Conservation (phyloP, 352 stramenopile species). For the Globisporangium apiculatum region DNA sequence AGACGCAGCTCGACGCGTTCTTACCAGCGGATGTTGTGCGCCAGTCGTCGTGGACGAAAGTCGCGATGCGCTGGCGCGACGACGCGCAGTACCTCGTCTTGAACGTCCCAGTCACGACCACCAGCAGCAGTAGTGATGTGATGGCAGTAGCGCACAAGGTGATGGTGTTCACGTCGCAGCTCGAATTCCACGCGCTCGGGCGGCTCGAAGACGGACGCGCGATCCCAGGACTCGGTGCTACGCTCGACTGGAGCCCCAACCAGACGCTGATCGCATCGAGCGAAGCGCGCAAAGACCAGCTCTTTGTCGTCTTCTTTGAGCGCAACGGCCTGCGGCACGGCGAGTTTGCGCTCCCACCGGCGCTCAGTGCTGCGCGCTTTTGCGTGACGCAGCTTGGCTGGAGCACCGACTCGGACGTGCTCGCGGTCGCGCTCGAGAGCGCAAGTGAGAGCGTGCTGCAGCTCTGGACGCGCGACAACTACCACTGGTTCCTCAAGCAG, state of each 20-base stretch:
- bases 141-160: constrained; percentile 23
- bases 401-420: constrained; percentile 62
- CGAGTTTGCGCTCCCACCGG: constrained; percentile 50
- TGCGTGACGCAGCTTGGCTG: constrained; percentile 34
- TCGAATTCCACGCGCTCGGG: constrained; percentile 54
- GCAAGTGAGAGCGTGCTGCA: constrained; percentile 29
- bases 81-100: constrained; percentile 62
- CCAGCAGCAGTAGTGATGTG: constrained; percentile 1
- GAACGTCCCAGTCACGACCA: constrained; percentile 29
- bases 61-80: constrained; percentile 59
- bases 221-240: constrained; percentile 31
- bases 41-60: constrained; percentile 2
- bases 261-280: constrained; percentile 63
- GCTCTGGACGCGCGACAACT: constrained; percentile 74
- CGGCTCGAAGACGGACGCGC: constrained; percentile 64
- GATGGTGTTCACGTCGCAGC: constrained; percentile 46
- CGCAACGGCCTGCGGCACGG: constrained; percentile 75
- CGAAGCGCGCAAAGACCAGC: constrained; percentile 45
- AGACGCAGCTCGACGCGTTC: constrained; percentile 37
- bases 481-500: constrained; percentile 84
- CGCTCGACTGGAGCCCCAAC: constrained; percentile 68
- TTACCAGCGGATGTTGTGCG: constrained; percentile 19
- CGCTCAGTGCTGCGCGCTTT: constrained; percentile 23
- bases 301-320: constrained; percentile 80
- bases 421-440: constrained; percentile 43